Base-by-base conservation (phyloP, 192 early-diverging fungal genomes). In the Mycoemilia scoparia region DNA sequence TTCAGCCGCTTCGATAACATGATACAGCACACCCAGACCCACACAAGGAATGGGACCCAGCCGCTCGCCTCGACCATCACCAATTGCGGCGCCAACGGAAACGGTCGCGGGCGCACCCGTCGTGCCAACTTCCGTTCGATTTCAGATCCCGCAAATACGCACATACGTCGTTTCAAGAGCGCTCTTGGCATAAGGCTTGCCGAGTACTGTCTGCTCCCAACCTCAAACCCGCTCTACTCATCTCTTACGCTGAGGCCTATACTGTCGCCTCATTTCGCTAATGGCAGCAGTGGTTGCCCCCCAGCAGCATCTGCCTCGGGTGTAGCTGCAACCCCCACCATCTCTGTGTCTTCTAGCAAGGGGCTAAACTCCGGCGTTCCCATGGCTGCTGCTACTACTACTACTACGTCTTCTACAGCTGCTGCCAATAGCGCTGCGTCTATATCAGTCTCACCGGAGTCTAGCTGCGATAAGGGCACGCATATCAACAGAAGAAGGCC, bases 1-100 rank as follows among this genome's bases (percentile, higher is more conserved):
- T 81, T 81, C 32, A 74, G 71, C 54, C 66, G 78, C 13, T 81
- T 77, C 37, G 78, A 81, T 42, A 81, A 81, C 37, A 81, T 81
- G 78, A 76, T 81, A 59, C 78, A 81, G 42, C 78, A 81, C 31
- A 76, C 75, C 7, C 74, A 76, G 27, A 81, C 74, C 21, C 78
- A 81, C 43, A 54, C 31, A 19, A 22, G 54, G 34, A 53, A 60
- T 17, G 63, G 63, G 9, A 28, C 13, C 20, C 57, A 66, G 39
- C 56, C 63, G 36, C 49, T 49, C 29, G 53, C 60, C n/a, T 56
- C 63, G 19, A 55, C 57, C 38, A 60, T 66, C 43, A 55, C 57
- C 45, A 66, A 66, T 32, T 45, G 51, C 9, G 60, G 50, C 39
- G 29, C 36, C 39, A 49, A 45, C 23, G 54, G 57, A 28, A 54